These are phyloP conservation scores for Penicillium chermesinum DNA, from an alignment of 495 filamentous ascomycete genomes.

Conservation along the genomic window DNA sequence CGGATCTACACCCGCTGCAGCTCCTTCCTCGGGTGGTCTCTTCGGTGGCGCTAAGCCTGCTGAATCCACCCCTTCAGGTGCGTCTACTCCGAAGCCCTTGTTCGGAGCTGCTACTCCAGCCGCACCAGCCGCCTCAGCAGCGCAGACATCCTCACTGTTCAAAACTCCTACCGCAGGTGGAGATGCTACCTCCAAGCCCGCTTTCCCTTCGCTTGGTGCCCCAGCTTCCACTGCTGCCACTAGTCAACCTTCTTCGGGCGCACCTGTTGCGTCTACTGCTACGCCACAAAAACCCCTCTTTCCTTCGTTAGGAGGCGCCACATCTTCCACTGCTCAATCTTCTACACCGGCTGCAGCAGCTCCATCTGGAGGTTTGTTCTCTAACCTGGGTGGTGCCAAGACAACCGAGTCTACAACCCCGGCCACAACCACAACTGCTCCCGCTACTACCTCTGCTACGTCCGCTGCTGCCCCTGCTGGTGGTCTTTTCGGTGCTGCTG, in stretches of 20 bases:
- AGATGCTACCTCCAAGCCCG: constrained; percentile 25
- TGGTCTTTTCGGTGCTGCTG: constrained; percentile 28
- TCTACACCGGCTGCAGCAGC: constrained; percentile 33
- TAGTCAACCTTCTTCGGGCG: constrained; percentile 22
- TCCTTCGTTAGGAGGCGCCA: constrained; percentile 27
- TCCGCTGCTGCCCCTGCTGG: constrained; percentile 10
- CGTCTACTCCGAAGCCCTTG: constrained; percentile 17
- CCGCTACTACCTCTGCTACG: constrained; percentile 3
- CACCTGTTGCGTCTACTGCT: constrained; percentile 31
- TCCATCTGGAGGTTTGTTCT: constrained; percentile 34
- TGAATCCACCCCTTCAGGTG: constrained; percentile 34
- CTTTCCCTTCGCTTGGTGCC: constrained; percentile 26
- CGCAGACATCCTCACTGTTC: constrained; percentile 31
- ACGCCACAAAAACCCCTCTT: constrained; percentile 41
- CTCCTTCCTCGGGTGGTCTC: constrained; percentile 25
- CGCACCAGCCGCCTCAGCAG: constrained; percentile 17
- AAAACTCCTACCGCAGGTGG: constrained; percentile 27
- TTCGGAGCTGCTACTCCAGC: constrained; percentile 39
- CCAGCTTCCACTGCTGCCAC: constrained; percentile 18
- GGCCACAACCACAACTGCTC: constrained; percentile 11
- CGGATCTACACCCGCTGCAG: constrained; percentile 23
- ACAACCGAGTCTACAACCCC: constrained; percentile 24
- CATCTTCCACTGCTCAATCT: constrained; percentile 34
- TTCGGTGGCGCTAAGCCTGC: constrained; percentile 43
- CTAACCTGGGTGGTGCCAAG: constrained; percentile 29